Evolutionary conservation across 305 asterid species (phyloP), one percentile per base, ranked within the genome.

Genomic region (Fraxinus nigra): DNA sequence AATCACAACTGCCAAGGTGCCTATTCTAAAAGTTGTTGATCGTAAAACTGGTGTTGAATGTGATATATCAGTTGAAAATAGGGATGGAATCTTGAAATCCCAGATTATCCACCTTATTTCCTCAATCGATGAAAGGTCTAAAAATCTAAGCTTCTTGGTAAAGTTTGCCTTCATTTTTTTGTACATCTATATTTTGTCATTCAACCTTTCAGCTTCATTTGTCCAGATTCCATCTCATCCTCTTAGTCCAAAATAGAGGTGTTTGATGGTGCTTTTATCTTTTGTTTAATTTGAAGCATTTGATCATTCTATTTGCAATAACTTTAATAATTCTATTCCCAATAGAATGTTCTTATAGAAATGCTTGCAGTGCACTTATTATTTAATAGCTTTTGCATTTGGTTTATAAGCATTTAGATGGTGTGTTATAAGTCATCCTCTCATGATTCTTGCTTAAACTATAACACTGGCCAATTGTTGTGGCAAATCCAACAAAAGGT

Each of bases 1-100:
- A 24, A 24, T 24, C 26, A 91, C 93, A 33, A 81, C 93, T 28
- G 98, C 99, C 77, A 95, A 87, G 91, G 99, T 95, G 83, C 99
- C 98, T 69, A 88, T 95, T 85, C 88, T 95, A 76, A 95, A 95
- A 89, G 94, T 97, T 83, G 90, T 92, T 82, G 99, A 94, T 86
- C 88, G 90, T 82, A 97, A 98, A 88, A 95, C 99, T 30, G 3
- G 33, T 30, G 3, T 30, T 30, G 33, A 30, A 30, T 30, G 33
- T 30, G 33, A 30, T 30, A 30, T 30, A 30, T 30, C 33, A 30
- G 33, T 30, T 30, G 33, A 30, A 30, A 30, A 30, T 30, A 30
- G 33, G 33, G 33, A 30, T 30, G 33, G 2, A 30, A 30, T 30
- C 33, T 30, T 30, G 33, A 30, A 30, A 30, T 30, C 33, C 33